phyloP scores from a whole-genome alignment of 768 basidiomycete genomes.

The Kwoniella heveanensis region DNA sequence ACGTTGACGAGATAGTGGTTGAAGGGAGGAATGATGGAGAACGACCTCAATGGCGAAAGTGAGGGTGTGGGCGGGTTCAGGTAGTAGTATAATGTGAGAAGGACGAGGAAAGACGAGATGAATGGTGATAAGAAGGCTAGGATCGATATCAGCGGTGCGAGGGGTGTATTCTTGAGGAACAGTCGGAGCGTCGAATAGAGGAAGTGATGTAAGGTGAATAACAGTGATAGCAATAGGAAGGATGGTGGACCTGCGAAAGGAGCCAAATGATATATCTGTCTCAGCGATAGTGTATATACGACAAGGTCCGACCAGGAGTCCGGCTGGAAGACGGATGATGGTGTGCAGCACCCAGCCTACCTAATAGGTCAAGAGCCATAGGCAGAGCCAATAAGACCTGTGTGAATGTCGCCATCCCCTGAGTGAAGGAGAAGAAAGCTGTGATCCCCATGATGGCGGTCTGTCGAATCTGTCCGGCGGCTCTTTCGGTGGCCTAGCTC shows the following conservation, averaged over 20 bases:
- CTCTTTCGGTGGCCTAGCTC: too few species aligned
- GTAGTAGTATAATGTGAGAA: conserved; percentile 51
- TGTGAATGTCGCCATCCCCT: conserved; percentile 46
- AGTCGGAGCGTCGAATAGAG: conserved; percentile 54
- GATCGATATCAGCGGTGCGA: conserved; percentile 48
- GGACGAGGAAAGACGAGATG: conserved; percentile 43
- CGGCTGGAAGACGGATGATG: too few species aligned
- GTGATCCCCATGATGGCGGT: conserved; percentile 28
- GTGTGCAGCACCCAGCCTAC: conserved; percentile 27
- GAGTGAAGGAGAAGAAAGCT: conserved; percentile 30
- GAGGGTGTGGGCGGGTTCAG: conserved; percentile 44
- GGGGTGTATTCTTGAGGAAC: conserved; percentile 50
- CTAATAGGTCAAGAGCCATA: conserved; percentile 53
- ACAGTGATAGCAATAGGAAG: conserved; percentile 56
- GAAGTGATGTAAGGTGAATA: conserved; percentile 54
- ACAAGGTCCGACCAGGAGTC: too few species aligned
- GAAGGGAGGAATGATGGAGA: conserved; percentile 25
- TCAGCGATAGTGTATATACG: too few species aligned
- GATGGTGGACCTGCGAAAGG: conserved; percentile 54
- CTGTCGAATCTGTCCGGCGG: background rate
- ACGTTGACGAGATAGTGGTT: conserved; percentile 40
- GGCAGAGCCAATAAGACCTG: conserved; percentile 55
- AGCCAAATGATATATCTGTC: too few species aligned
- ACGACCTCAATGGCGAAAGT: conserved; percentile 1
- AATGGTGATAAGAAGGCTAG: conserved; percentile 47